A percentile compares a stretch with the other conserved stretches of the same genome.
phyloP scores from a whole-genome alignment of 352 stramenopile species.

The Globisporangium parvum region DNA sequence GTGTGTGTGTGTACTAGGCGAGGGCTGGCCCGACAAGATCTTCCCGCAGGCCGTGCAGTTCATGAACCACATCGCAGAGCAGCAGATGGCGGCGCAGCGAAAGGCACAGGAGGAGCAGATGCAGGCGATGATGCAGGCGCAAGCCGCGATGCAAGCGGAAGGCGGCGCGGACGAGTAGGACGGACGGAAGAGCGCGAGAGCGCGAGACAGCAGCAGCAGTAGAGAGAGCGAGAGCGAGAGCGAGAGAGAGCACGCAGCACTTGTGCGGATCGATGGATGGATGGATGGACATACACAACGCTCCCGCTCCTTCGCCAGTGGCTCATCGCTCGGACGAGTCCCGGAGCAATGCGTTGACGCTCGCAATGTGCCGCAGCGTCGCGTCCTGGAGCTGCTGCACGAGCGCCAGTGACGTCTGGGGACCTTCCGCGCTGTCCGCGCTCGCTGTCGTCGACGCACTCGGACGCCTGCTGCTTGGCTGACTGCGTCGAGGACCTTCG shows the following conservation, averaged over 20 bases:
- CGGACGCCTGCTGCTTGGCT: no score
- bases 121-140: constrained; percentile 49
- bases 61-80: constrained; percentile 84
- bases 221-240: constrained; percentile 3
- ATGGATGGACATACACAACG: not conserved
- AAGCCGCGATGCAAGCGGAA: constrained; percentile 44
- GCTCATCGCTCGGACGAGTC: constrained; percentile 5
- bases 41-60: constrained; percentile 86
- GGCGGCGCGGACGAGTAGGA: constrained; percentile 33
- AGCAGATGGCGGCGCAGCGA: constrained; percentile 77
- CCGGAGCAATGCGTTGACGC: constrained; percentile 26
- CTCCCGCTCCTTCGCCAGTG: no score
- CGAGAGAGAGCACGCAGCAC: no score
- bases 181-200: constrained; percentile 54
- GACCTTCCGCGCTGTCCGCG: no score
- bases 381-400: constrained; percentile 39
- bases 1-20: constrained; percentile 23
- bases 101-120: constrained; percentile 70
- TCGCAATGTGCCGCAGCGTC: constrained; percentile 47
- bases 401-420: constrained; percentile 9
- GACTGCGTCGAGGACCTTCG: constrained; percentile 5
- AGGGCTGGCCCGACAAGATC: constrained; percentile 84
- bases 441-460: no score
- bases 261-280: not conserved
- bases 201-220: constrained; percentile 17